Evolutionary conservation across 768 basidiomycete species (phyloP).

Genomic region (Leucosporidium creatinivorum): DNA sequence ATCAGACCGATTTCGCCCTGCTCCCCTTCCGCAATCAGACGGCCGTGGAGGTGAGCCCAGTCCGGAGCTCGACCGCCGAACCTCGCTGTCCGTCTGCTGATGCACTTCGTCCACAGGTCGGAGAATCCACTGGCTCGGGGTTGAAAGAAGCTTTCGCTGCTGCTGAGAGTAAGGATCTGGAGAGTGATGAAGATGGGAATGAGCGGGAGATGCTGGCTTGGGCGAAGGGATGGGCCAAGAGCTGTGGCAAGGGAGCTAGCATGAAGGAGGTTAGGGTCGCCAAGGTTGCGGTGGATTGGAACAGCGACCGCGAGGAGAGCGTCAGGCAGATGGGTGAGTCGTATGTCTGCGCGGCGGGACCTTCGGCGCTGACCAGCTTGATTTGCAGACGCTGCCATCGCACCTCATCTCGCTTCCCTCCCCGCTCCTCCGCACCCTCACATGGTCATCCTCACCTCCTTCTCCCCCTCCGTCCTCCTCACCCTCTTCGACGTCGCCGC

Average conservation of each 20-base stretch:
- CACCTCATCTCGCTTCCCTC: constrained; percentile 1
- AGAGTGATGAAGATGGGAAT: neutral
- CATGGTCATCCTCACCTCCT: constrained; percentile 15
- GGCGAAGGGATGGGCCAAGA: constrained; percentile 9
- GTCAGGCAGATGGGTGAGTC: neutral
- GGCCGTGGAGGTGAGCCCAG: too few relatives aligned
- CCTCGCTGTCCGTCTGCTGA: too few relatives aligned
- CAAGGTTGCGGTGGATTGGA: neutral
- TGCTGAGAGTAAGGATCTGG: neutral
- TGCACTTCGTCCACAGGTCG: too few relatives aligned
- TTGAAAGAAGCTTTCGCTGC: neutral
- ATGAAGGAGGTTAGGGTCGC: constrained; percentile 21
- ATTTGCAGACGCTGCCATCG: constrained; percentile 3
- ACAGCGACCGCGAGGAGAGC: neutral
- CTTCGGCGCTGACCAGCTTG: neutral
- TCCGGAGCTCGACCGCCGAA: too few relatives aligned
- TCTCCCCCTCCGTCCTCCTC: constrained; percentile 6
- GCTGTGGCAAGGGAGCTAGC: constrained; percentile 14
- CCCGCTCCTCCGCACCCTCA: constrained; percentile 12
- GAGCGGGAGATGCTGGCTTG: neutral
- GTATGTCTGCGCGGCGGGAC: neutral
- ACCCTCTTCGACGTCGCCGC: constrained; percentile 19
- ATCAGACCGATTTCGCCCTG: too few relatives aligned
- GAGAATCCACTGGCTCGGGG: too few relatives aligned
- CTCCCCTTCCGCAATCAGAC: too few relatives aligned